These are phyloP conservation scores for Lactarius indigo DNA, from an alignment of 768 basidiomycete species.

Conservation along the genomic window DNA sequence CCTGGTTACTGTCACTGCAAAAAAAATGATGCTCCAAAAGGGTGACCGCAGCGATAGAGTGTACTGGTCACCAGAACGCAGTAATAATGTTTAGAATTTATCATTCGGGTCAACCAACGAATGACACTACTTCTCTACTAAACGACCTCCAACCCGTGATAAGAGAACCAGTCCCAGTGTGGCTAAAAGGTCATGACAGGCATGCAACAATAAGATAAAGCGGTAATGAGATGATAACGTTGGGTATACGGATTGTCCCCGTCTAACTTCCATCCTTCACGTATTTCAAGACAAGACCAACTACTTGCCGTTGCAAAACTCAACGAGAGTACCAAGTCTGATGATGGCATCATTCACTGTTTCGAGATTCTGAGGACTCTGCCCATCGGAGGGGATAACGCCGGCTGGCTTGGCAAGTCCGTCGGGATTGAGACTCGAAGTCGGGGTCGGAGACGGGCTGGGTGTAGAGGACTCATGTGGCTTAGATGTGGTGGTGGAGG, in stretches of 20 bases:
- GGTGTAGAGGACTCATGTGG: neutral
- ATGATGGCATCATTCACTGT: neutral
- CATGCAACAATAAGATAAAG: conserved; percentile 15
- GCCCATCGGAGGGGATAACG: neutral
- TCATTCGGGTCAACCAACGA: conserved; percentile 7
- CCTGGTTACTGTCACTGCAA: neutral
- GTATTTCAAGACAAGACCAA: neutral
- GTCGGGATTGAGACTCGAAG: neutral
- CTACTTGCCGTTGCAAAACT: neutral
- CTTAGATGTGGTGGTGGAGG: neutral
- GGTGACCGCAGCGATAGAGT: too few relatives aligned
- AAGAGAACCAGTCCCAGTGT: conserved; percentile 8
- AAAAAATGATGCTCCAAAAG: neutral
- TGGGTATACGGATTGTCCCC: conserved; percentile 14
- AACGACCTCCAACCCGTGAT: neutral
- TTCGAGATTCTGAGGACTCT: neutral
- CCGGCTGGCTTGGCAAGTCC: conserved; percentile 1
- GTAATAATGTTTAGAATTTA: neutral
- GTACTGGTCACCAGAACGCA: too few relatives aligned
- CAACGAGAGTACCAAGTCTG: neutral
- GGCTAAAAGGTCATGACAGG: conserved; percentile 1
- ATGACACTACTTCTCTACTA: neutral
- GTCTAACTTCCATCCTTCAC: neutral
- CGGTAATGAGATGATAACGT: neutral
- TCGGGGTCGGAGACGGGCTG: neutral